These are phyloP conservation scores for Kandelia obovata DNA, from an alignment of 345 rosid genomes.

Conservation along the genomic window DNA sequence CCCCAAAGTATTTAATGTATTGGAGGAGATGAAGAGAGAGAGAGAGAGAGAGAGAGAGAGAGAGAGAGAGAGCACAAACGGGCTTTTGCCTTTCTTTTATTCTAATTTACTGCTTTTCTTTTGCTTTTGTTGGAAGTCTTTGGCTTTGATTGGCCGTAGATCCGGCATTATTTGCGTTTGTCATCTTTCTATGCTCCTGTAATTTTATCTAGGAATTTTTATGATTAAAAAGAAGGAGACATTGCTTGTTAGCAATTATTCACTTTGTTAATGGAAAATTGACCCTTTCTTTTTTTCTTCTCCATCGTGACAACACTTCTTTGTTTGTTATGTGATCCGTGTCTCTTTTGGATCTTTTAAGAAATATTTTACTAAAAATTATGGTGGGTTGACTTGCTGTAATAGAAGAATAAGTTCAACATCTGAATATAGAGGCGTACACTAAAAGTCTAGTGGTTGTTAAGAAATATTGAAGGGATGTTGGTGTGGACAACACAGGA, in stretches of 20 bases:
- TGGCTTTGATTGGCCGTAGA: slow-evolving; percentile 30
- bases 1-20: slow-evolving; percentile 18
- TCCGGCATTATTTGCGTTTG: slow-evolving; percentile 44
- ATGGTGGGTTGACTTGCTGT: no score
- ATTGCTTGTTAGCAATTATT: not conserved
- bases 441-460: no score
- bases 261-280: slow-evolving; percentile 8
- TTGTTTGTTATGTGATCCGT: no score
- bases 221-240: slow-evolving; percentile 5
- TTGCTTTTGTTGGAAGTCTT: slow-evolving; percentile 8
- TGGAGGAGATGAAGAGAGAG: slow-evolving; percentile 5
- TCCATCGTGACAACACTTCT: no score
- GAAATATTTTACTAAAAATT: no score
- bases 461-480: no score
- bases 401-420: no score
- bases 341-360: no score
- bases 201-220: slow-evolving; percentile 18
- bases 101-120: not conserved
- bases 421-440: no score
- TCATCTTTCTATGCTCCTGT: slow-evolving; percentile 26
- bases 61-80: not conserved
- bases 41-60: slow-evolving; percentile 2
- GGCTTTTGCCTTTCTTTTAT: not conserved
- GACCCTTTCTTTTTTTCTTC: not conserved
- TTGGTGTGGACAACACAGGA: no score